A percentile compares a stretch with the other conserved stretches of the same genome.
Conservation (phyloP, 148 eudicot species). For the Rheum nobile region DNA sequence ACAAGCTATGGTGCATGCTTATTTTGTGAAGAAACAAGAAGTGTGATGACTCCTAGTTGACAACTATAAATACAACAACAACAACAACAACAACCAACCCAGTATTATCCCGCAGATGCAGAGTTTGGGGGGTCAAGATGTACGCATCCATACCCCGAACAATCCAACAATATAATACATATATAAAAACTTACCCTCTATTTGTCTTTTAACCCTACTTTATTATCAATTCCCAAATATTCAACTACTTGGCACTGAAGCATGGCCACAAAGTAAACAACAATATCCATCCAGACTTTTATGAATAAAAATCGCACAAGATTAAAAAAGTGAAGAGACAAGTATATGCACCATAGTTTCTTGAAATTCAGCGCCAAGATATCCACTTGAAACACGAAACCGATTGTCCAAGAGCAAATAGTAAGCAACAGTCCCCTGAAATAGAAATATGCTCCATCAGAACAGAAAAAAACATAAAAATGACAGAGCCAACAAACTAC, state of each 20-base stretch:
- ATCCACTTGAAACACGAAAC: conserved; percentile 67
- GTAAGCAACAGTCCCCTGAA: conserved; percentile 91
- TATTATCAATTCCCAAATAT: neutral
- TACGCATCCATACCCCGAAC: too few species aligned
- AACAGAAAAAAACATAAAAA: neutral
- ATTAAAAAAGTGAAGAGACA: neutral
- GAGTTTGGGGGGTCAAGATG: too few species aligned
- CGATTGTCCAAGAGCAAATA: conserved; percentile 90
- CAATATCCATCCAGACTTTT: neutral
- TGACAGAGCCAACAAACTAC: neutral
- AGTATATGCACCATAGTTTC: conserved; percentile 56
- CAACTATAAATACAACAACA: neutral
- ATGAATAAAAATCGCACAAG: neutral
- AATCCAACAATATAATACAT: neutral
- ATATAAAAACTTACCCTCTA: neutral
- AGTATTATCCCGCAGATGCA: too few species aligned
- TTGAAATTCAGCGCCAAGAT: conserved; percentile 93
- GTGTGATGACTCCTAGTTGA: neutral
- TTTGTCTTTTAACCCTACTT: neutral
- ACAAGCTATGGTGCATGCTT: neutral
- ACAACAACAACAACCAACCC: too few species aligned
- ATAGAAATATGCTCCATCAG: neutral
- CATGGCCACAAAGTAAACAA: neutral
- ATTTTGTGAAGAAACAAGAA: neutral
- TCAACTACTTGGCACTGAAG: neutral